These are phyloP conservation scores for Suillus brevipes DNA, from an alignment of 768 basidiomycete species.

Conservation along the genomic window DNA sequence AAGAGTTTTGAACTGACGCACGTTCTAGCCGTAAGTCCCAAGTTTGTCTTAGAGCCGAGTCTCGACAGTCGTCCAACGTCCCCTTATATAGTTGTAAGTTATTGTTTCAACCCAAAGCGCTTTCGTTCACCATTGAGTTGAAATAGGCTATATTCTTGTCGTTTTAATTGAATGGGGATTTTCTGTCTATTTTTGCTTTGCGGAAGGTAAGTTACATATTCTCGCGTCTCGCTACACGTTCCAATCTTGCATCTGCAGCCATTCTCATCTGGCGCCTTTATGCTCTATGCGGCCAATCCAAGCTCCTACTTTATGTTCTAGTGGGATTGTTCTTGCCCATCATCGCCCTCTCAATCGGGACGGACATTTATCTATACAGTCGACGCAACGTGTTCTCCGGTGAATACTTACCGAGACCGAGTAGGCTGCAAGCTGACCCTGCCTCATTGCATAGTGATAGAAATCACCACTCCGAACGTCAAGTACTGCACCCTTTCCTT, in stretches of 20 bases:
- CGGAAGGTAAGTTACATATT: not conserved
- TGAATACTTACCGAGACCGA: not conserved
- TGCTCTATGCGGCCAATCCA: not conserved
- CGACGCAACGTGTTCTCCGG: not conserved
- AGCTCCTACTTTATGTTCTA: not conserved
- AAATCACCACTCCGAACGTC: not conserved
- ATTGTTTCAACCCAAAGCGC: not conserved
- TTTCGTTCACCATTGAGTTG: not conserved
- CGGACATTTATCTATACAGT: conserved; percentile 1
- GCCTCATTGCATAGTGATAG: not conserved
- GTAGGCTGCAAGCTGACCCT: not conserved
- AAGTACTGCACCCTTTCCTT: not conserved
- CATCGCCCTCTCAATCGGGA: not conserved
- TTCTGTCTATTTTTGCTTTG: conserved; percentile 3
- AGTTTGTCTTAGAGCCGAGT: too few species aligned
- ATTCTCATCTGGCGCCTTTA: conserved; percentile 5
- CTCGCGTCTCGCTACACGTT: not conserved
- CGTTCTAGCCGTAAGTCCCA: not conserved
- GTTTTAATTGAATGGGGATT: not conserved
- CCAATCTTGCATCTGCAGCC: not conserved
- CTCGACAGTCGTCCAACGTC: not conserved
- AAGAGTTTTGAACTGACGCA: not conserved
- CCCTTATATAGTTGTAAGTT: not conserved
- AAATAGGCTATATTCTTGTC: not conserved
- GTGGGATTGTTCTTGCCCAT: not conserved